These are phyloP conservation scores for Bothriochloa decipiens DNA, from an alignment of 176 grass and related monocot species.

Conservation along the genomic window DNA sequence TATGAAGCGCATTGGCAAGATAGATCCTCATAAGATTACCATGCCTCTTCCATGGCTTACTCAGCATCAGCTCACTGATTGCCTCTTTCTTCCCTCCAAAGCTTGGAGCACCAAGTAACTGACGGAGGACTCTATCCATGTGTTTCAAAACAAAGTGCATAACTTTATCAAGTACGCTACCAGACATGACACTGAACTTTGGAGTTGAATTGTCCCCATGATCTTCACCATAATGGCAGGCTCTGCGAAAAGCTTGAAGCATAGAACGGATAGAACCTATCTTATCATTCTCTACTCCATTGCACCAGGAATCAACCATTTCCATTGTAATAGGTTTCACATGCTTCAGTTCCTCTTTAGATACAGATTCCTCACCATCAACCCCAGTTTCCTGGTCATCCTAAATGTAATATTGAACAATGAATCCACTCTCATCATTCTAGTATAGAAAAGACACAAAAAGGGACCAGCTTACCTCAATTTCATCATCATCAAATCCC, in stretches of 20 bases:
- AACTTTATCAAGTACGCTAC: conserved; percentile 85
- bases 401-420: conserved; percentile 48
- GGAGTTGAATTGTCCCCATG: conserved; percentile 57
- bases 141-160: conserved; percentile 90
- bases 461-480: conserved; percentile 57
- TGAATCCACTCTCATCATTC: conserved; percentile 8
- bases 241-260: conserved; percentile 77
- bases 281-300: conserved; percentile 53
- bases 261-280: conserved; percentile 71
- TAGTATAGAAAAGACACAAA: not conserved
- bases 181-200: conserved; percentile 86
- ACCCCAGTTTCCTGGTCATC: conserved; percentile 50
- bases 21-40: conserved; percentile 86
- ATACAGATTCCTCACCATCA: conserved; percentile 37
- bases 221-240: conserved; percentile 92
- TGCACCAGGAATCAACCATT: conserved; percentile 89
- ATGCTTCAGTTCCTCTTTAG: conserved; percentile 51
- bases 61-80: conserved; percentile 64
- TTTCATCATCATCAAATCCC: conserved; percentile 71
- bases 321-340: conserved; percentile 77
- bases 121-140: conserved; percentile 83
- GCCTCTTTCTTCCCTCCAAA: conserved; percentile 83
- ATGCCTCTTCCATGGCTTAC: conserved; percentile 71
- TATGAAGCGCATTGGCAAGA: conserved; percentile 87
- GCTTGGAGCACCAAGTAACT: conserved; percentile 69